phyloP scores from a whole-genome alignment of 2,329 filamentous ascomycete species.

The Gaeumannomyces sp. region DNA sequence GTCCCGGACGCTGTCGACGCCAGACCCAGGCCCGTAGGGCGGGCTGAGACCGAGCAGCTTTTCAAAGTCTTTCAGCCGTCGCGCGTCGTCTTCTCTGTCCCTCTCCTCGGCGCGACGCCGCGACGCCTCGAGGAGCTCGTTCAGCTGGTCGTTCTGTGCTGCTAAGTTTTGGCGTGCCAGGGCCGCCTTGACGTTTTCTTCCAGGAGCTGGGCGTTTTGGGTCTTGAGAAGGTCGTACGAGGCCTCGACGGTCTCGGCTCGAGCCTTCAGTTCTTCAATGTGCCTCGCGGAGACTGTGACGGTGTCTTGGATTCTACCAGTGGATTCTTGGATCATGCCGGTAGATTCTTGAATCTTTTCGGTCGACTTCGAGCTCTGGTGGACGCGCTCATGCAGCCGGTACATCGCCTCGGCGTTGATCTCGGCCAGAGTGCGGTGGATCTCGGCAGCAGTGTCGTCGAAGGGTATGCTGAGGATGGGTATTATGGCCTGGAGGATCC shows the following conservation, averaged over 20 bases:
- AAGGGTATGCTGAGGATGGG: not conserved
- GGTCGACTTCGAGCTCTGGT: not conserved
- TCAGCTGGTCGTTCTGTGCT: not conserved
- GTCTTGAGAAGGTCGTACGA: not conserved
- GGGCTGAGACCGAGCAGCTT: not conserved
- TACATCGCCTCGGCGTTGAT: not conserved
- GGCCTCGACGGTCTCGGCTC: not conserved
- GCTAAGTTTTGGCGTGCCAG: not conserved
- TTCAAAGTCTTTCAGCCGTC: not conserved
- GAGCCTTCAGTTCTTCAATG: not conserved
- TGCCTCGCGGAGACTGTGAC: not conserved
- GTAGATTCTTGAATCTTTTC: not conserved
- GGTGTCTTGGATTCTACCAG: not conserved
- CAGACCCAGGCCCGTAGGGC: not conserved
- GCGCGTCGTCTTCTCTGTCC: not conserved
- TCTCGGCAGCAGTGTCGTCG: not conserved
- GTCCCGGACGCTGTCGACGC: not conserved
- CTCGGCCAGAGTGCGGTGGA: not conserved
- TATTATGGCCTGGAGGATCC: not conserved
- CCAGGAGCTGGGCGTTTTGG: not conserved
- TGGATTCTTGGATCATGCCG: not conserved
- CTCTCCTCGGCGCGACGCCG: not conserved
- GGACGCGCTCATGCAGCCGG: not conserved
- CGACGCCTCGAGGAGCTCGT: not conserved
- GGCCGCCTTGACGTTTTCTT: not conserved